A percentile compares a stretch with the other conserved stretches of the same genome.
These are phyloP conservation scores for Barnettozyma populi DNA, from an alignment of 805 yeast species.

Conservation along the genomic window DNA sequence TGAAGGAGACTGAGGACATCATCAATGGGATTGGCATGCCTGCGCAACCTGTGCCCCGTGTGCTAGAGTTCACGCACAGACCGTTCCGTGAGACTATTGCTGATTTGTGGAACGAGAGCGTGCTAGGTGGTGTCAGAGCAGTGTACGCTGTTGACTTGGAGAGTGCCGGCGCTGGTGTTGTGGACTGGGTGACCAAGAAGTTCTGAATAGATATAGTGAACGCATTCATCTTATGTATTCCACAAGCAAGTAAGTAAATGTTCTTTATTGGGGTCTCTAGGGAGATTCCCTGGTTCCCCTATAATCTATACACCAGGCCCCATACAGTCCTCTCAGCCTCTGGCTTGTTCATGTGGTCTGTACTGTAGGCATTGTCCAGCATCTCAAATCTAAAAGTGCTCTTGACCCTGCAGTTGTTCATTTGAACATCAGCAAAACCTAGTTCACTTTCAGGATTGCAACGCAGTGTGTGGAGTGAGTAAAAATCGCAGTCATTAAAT, in stretches of 20 bases:
- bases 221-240: not conserved
- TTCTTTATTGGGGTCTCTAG: too few species aligned
- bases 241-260: not conserved
- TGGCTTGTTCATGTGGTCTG: not conserved
- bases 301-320: not conserved
- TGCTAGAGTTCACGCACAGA: conserved; percentile 39
- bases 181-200: conserved; percentile 6
- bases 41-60: conserved; percentile 37
- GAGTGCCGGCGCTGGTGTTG: conserved; percentile 19
- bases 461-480: not conserved
- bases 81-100: conserved; percentile 58
- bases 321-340: not conserved
- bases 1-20: conserved; percentile 43
- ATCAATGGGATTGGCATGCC: conserved; percentile 47
- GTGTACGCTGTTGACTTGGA: conserved; percentile 50
- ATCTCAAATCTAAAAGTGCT: not conserved
- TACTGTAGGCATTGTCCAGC: not conserved
- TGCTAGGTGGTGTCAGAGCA: conserved; percentile 59
- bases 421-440: not conserved
- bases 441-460: not conserved
- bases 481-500: not conserved
- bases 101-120: conserved; percentile 77
- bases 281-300: too few species aligned
- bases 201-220: not conserved
- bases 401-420: not conserved